These are phyloP conservation scores for Alternaria arborescens DNA, from an alignment of 2,329 filamentous ascomycete species.

Conservation along the genomic window DNA sequence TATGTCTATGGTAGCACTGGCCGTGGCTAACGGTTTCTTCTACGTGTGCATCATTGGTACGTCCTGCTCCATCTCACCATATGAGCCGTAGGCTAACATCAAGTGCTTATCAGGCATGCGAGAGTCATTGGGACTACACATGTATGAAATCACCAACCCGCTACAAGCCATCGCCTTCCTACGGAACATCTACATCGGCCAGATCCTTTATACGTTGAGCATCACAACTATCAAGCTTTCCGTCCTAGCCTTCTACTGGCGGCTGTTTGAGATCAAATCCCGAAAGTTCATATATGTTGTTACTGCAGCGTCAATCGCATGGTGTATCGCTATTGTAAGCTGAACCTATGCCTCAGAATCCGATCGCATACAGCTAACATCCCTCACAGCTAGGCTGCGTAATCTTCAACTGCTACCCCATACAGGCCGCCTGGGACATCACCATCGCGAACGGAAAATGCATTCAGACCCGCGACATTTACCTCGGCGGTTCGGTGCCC, in stretches of 20 bases:
- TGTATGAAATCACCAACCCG: conserved; percentile 15
- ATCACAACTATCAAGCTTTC: conserved; percentile 35
- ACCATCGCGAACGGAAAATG: conserved; percentile 30
- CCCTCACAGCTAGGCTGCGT: conserved; percentile 22
- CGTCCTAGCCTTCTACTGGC: conserved; percentile 38
- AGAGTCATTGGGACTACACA: conserved; percentile 22
- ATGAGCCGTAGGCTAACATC: background rate
- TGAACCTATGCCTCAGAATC: too few species aligned
- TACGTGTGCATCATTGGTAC: conserved; percentile 32
- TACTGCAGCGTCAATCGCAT: conserved; percentile 22
- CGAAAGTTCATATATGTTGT: conserved; percentile 19
- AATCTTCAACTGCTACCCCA: conserved; percentile 32
- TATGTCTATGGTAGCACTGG: conserved; percentile 25
- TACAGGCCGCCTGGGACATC: conserved; percentile 33
- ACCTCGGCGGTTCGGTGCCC: conserved; percentile 34
- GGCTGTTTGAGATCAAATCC: conserved; percentile 31
- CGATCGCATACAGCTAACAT: background rate
- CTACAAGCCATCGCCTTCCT: conserved; percentile 24
- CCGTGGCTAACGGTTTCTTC: conserved; percentile 29
- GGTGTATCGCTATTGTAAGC: conserved; percentile 31
- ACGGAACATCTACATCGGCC: conserved; percentile 25
- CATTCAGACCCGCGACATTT: conserved; percentile 27
- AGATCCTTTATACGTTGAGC: conserved; percentile 29
- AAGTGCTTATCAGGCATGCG: conserved; percentile 24
- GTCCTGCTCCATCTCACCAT: background rate